Base-by-base conservation (phyloP, 495 filamentous ascomycete species). In the Trichoderma orchidacearum region DNA sequence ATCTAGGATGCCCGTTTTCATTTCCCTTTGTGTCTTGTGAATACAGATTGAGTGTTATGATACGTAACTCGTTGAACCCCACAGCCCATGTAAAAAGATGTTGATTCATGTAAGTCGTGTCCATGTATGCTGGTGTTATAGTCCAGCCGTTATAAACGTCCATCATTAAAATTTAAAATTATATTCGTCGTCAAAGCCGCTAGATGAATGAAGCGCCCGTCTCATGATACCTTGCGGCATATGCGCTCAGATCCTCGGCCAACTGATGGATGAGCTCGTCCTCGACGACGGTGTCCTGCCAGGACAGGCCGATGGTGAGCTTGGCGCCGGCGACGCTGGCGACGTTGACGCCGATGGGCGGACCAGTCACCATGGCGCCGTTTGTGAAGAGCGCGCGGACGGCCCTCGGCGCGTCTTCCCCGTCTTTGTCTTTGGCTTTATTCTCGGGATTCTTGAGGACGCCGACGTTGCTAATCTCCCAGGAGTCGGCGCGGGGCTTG, bases 381-480 rank as follows among this genome's bases (percentile, higher is more conserved):
- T 72, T 61, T 17, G 69, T 63, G 59, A 72, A 67, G 21, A 66
- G 30, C 15, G 66, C 64, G 8, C 68, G 63, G 4, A 60, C 29
- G 9, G 72, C 65, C n/a, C 27, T 30, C 1, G 28, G 30, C 3
- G 12, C n/a, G 3, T 23, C 6, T 1, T 17, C 25, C 51, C 12
- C 28, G 17, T 32, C 51, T 5, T 35, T 35, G 13, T 50, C 41
- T 6, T 21, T 6, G 41, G 7, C 41, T 7, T 18, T 9, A 21
- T 36, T 51, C 68, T 67, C 70, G 12, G 54, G 54, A 11, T 29
- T 54, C 45, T 66, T 56, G 51, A 65, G 34, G 3, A 61, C 56
- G 50, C 69, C 69, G 7, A 72, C 38, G 51, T 74, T 74, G 17
- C 65, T 66, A 8, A 74, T 60, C 12, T 62, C 64, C 56, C 64